Conservation (phyloP, 805 yeast genomes). For the Wickerhamiella sorbophila region DNA sequence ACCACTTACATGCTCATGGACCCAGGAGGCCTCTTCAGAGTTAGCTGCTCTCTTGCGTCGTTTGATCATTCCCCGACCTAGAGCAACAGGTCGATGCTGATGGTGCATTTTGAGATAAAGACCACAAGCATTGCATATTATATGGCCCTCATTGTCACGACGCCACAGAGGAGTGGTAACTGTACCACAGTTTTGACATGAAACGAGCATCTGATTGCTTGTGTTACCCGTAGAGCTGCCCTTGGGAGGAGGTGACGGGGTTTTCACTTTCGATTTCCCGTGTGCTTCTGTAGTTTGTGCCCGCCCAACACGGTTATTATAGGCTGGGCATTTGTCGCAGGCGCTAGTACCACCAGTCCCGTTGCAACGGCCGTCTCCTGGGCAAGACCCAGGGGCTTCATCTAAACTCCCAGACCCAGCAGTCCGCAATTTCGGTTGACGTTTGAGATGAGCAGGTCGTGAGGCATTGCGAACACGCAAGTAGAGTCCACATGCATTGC, state of each 20-base stretch:
- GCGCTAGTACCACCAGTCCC: slow-evolving; percentile 78
- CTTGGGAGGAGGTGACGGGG: not conserved
- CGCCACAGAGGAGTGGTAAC: slow-evolving; percentile 83
- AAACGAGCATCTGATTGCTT: slow-evolving; percentile 42
- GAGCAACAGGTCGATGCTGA: slow-evolving; percentile 55
- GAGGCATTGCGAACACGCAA: slow-evolving; percentile 43
- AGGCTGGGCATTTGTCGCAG: slow-evolving; percentile 75
- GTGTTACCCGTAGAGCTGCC: too few relatives aligned
- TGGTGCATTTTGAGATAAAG: slow-evolving; percentile 65
- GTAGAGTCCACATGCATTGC: slow-evolving; percentile 93
- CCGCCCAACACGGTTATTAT: slow-evolving; percentile 34
- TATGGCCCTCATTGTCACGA: slow-evolving; percentile 65
- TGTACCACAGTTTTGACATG: slow-evolving; percentile 73
- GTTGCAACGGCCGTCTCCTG: slow-evolving; percentile 68
- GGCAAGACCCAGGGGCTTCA: slow-evolving; percentile 38
- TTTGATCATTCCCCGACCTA: slow-evolving; percentile 61
- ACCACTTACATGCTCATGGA: not conserved
- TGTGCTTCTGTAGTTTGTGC: not conserved
- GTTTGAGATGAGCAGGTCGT: slow-evolving; percentile 50
- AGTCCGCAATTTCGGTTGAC: slow-evolving; percentile 18
- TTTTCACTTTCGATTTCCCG: not conserved
- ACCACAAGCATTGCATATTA: slow-evolving; percentile 80
- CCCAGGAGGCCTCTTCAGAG: not conserved
- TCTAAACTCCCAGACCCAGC: slow-evolving; percentile 4
- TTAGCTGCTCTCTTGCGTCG: slow-evolving; percentile 42